These are phyloP conservation scores for Starmerella cellae DNA, from an alignment of 805 yeast species.

Conservation along the genomic window DNA sequence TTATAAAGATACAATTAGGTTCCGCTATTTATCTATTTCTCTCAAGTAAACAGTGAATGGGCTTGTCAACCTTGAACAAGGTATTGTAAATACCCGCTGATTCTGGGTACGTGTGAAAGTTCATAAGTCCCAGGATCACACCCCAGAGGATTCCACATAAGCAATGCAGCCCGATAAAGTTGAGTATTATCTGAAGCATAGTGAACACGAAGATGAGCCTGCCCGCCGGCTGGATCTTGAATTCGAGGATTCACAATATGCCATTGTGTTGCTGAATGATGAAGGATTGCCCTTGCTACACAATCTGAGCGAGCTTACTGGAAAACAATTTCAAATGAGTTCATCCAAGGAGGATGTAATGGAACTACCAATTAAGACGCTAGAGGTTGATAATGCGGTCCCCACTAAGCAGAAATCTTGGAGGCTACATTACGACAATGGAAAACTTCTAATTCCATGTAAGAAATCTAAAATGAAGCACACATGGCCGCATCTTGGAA, in stretches of 20 bases:
- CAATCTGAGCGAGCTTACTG: background rate
- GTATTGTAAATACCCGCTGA: too few species aligned
- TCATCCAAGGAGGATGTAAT: background rate
- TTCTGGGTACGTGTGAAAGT: too few species aligned
- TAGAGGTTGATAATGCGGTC: background rate
- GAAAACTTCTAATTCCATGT: background rate
- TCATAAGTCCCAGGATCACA: too few species aligned
- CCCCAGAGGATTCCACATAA: too few species aligned
- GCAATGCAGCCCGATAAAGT: conserved; percentile 6
- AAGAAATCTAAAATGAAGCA: background rate
- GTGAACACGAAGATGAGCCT: conserved; percentile 2
- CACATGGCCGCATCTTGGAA: conserved; percentile 11
- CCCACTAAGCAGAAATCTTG: background rate
- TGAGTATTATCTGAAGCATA: conserved; percentile 1
- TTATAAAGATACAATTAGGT: too few species aligned
- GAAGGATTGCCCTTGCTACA: background rate
- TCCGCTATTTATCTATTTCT: too few species aligned
- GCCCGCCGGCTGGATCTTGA: conserved; percentile 2
- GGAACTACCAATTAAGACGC: background rate
- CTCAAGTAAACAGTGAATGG: too few species aligned
- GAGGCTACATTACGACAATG: conserved; percentile 1
- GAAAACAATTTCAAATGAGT: background rate
- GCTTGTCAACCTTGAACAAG: too few species aligned
- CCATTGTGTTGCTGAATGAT: conserved; percentile 7
- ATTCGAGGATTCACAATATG: background rate